Conservation (phyloP, 1,139 yeast genomes). For the Arxiozyma telluris region DNA sequence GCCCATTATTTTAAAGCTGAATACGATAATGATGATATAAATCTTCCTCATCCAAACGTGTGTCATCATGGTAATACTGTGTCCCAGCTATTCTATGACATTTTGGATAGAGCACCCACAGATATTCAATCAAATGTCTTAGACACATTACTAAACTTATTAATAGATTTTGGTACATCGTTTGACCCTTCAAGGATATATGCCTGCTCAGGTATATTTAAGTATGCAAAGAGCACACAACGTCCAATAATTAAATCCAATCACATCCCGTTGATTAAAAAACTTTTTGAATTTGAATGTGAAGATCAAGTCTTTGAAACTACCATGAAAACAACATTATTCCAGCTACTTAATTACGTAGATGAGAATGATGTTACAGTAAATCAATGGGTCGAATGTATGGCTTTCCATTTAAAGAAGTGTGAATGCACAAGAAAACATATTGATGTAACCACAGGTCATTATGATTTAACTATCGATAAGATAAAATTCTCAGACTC, state of each 20-base stretch:
- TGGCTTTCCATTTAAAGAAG: constrained; percentile 22
- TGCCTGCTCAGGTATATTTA: constrained; percentile 47
- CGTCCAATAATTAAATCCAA: constrained; percentile 31
- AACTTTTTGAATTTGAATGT: constrained; percentile 44
- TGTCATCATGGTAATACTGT: constrained; percentile 57
- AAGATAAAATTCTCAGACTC: not conserved
- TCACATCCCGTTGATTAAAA: constrained; percentile 31
- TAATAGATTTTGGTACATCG: constrained; percentile 41
- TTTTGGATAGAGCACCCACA: constrained; percentile 32
- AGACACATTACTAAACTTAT: constrained; percentile 36
- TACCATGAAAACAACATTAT: constrained; percentile 42
- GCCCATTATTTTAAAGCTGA: constrained; percentile 49
- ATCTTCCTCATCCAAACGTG: constrained; percentile 12
- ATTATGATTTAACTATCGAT: not conserved
- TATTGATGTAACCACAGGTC: not conserved
- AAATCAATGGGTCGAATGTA: constrained; percentile 27
- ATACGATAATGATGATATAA: not conserved
- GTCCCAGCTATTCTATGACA: constrained; percentile 38
- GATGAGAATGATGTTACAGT: constrained; percentile 22
- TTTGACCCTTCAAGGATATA: constrained; percentile 71
- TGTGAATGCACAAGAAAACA: not conserved
- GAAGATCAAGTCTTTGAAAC: constrained; percentile 54
- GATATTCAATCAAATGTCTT: constrained; percentile 23
- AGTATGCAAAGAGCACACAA: constrained; percentile 38
- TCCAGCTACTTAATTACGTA: constrained; percentile 37